Percentiles rank a stretch among this genome's conserved stretches.
These are phyloP conservation scores for Aphanomyces cochlioides DNA, from an alignment of 352 stramenopile species.

Conservation along the genomic window DNA sequence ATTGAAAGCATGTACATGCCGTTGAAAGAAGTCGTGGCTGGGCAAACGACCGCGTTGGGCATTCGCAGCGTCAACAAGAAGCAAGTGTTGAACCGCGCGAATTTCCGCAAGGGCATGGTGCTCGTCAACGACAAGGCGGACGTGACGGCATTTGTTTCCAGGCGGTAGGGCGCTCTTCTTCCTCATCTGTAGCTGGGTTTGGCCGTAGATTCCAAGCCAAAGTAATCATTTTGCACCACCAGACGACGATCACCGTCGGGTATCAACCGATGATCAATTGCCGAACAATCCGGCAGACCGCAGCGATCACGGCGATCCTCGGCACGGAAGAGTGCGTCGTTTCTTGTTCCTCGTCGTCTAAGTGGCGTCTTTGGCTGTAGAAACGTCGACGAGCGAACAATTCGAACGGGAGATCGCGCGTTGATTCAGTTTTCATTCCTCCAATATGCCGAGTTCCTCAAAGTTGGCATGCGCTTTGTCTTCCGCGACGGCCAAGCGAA, in stretches of 20 bases:
- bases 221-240: constrained; percentile 93
- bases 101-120: constrained; percentile 92
- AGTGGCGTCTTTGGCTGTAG: constrained; percentile 19
- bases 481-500: constrained; percentile 97
- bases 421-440: constrained; percentile 89
- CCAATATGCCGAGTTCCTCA: constrained; percentile 93
- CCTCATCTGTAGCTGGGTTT: background rate
- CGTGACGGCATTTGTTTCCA: constrained; percentile 66
- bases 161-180: constrained; percentile 27
- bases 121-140: constrained; percentile 79
- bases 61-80: constrained; percentile 89
- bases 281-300: constrained; percentile 88
- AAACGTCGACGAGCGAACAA: constrained; percentile 57
- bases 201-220: constrained; percentile 83
- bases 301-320: constrained; percentile 83
- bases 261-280: constrained; percentile 95
- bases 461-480: constrained; percentile 94
- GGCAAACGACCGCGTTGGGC: constrained; percentile 81
- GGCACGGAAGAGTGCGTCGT: constrained; percentile 12
- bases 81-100: constrained; percentile 67
- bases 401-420: constrained; percentile 88
- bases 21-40: constrained; percentile 80
- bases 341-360: background rate
- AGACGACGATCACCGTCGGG: constrained; percentile 90
- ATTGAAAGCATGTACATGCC: constrained; percentile 90